Base-by-base conservation (phyloP, 148 eudicot genomes). In the Diospyros lotus region DNA sequence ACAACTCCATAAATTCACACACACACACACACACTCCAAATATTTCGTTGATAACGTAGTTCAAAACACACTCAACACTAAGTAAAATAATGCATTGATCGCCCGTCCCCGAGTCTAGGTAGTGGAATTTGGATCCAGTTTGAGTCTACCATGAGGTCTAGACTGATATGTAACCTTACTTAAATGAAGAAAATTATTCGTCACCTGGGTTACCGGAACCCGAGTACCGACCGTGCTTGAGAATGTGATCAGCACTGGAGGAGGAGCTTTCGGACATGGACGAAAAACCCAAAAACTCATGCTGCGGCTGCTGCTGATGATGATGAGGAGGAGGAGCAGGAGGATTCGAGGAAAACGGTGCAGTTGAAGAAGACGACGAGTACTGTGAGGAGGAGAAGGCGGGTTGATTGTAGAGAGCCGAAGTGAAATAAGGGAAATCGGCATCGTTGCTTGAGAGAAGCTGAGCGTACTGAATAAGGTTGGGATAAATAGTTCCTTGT, bases 381-480 rank as follows among this genome's bases (percentile, higher is more conserved):
- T 6, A 6, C 64, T 5, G 6, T 2, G 28, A 28, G 64, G 41
- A 48, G 52, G 52, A 48, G 52, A 48, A 8, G 5, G 52, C 17
- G 3, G 13, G 41, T 66, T 66, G 69, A 39, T 53, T 70, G 10
- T 60, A 75, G 15, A 84, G 80, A 45, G 73, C 77, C 5, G 87
- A 75, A 73, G 80, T 69, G 58, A 78, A 60, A 56, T 76, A 82
- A 45, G 82, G 79, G 12, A 87, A 78, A 42, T 82, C 77, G 48
- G 71, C 84, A 58, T 87, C 90, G 44, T 61, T 76, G 80, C 84
- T 79, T 2, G 84, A 80, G 17, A 87, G 79, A 15, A 87, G 76
- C 50, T 82, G 82, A 2, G 90, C 90, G 13, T 87, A 87, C 56
- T 84, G 87, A 53, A 76, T 74, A 8, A 87, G 81, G 61, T 84